A percentile compares a stretch with the other conserved stretches of the same genome.
phyloP scores from a whole-genome alignment of 345 rosid genomes.

The Bruguiera sexangula region DNA sequence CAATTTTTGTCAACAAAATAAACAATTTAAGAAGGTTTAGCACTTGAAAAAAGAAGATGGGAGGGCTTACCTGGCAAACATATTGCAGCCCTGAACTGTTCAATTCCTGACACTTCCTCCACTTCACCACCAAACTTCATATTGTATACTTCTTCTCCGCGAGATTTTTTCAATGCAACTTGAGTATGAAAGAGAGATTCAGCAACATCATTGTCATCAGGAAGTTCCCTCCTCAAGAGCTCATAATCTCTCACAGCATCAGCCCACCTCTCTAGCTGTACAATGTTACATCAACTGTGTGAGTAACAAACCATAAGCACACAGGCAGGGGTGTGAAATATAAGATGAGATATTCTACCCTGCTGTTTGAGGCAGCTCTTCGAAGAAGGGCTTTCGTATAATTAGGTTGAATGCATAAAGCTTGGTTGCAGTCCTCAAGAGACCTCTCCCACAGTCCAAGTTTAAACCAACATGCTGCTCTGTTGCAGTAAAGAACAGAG shows the following conservation, averaged over 20 bases:
- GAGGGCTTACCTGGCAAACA: slow-evolving; percentile 59
- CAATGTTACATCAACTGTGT: background rate
- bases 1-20: background rate
- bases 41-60: background rate
- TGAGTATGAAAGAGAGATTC: slow-evolving; percentile 89
- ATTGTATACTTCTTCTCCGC: slow-evolving; percentile 83
- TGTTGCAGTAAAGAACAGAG: slow-evolving; percentile 66
- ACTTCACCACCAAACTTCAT: slow-evolving; percentile 97
- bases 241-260: slow-evolving; percentile 90
- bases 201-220: slow-evolving; percentile 74
- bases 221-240: slow-evolving; percentile 70
- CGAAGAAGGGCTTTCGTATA: slow-evolving; percentile 76
- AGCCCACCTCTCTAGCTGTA: slow-evolving; percentile 83
- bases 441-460: slow-evolving; percentile 83
- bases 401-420: slow-evolving; percentile 63
- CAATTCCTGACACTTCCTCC: slow-evolving; percentile 64
- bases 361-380: slow-evolving; percentile 81
- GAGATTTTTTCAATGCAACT: slow-evolving; percentile 88
- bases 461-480: slow-evolving; percentile 95
- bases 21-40: too few species aligned
- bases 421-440: slow-evolving; percentile 73
- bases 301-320: background rate
- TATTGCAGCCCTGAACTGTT: slow-evolving; percentile 76
- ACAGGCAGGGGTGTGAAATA: background rate
- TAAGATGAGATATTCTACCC: slow-evolving; percentile 41